These are phyloP conservation scores for Aechmea fasciata DNA, from an alignment of 176 grass and related monocot genomes.

Conservation along the genomic window DNA sequence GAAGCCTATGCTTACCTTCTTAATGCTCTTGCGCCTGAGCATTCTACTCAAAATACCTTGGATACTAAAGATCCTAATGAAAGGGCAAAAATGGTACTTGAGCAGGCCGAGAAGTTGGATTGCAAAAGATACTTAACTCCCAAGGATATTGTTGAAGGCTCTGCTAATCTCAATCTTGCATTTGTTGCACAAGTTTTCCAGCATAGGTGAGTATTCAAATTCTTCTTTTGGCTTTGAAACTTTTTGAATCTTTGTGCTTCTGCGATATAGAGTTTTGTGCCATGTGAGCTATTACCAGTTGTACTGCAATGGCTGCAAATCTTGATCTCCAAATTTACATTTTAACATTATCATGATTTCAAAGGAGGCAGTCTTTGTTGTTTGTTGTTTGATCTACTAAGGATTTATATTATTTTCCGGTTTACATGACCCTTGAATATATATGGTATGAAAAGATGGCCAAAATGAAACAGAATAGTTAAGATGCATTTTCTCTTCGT, in stretches of 20 bases:
- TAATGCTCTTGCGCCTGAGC: conserved; percentile 93
- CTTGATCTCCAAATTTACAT: no score
- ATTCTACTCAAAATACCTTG: conserved; percentile 47
- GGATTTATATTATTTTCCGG: no score
- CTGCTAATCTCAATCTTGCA: conserved; percentile 98
- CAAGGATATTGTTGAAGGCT: conserved; percentile 96
- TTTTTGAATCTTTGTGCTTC: neutral
- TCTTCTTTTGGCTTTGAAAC: neutral
- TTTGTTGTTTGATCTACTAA: no score
- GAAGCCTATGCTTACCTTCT: conserved; percentile 98
- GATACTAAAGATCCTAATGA: conserved; percentile 63
- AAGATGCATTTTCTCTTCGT: no score
- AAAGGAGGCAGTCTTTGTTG: no score
- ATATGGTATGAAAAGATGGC: no score
- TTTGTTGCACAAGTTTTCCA: conserved; percentile 99
- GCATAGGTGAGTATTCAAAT: conserved; percentile 42
- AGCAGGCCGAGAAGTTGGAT: conserved; percentile 91
- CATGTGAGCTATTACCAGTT: no score
- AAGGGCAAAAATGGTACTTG: conserved; percentile 94
- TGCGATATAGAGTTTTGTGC: neutral
- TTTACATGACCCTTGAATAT: no score
- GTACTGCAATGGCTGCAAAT: no score
- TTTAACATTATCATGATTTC: no score
- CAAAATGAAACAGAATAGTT: no score
- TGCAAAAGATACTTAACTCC: conserved; percentile 92